Evolutionary conservation across 1,284 basidiomycete genomes (phyloP).

Genomic region (Apiotrichum sp.): DNA sequence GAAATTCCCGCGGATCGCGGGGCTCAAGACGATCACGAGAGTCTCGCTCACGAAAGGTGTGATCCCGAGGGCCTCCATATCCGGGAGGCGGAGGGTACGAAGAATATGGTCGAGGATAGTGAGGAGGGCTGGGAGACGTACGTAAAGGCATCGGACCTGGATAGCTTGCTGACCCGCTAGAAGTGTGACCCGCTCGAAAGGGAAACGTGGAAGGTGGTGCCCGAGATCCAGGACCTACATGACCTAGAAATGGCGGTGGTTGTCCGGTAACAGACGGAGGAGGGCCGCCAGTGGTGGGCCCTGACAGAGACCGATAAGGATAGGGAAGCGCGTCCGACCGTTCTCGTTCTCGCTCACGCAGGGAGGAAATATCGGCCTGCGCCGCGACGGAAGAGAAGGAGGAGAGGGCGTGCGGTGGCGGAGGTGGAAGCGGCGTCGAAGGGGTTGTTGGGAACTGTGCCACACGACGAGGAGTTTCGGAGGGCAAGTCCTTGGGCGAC

Average conservation of each 20-base stretch:
- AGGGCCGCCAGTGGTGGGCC: not conserved
- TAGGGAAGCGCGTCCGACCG: not conserved
- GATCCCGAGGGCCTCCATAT: not conserved
- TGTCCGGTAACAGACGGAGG: not conserved
- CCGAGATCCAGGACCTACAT: not conserved
- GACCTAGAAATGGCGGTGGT: no score
- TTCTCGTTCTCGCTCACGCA: not conserved
- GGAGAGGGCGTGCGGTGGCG: conserved; percentile 8
- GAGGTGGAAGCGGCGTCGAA: conserved; percentile 3
- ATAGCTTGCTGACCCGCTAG: not conserved
- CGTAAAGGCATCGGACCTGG: not conserved
- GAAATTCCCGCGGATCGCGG: not conserved
- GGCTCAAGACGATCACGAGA: no score
- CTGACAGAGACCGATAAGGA: not conserved
- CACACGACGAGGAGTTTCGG: conserved; percentile 4
- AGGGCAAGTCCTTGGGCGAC: conserved; percentile 16
- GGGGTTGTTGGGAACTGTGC: not conserved
- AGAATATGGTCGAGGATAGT: not conserved
- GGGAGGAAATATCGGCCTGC: conserved; percentile 2
- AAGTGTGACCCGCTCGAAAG: not conserved
- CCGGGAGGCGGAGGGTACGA: conserved; percentile 5
- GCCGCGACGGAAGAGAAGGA: conserved; percentile 18
- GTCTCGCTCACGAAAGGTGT: not conserved
- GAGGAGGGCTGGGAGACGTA: not conserved
- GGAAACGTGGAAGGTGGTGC: not conserved